Evolutionary conservation across 805 yeast species (phyloP).

Genomic region (Ogataea pini): DNA sequence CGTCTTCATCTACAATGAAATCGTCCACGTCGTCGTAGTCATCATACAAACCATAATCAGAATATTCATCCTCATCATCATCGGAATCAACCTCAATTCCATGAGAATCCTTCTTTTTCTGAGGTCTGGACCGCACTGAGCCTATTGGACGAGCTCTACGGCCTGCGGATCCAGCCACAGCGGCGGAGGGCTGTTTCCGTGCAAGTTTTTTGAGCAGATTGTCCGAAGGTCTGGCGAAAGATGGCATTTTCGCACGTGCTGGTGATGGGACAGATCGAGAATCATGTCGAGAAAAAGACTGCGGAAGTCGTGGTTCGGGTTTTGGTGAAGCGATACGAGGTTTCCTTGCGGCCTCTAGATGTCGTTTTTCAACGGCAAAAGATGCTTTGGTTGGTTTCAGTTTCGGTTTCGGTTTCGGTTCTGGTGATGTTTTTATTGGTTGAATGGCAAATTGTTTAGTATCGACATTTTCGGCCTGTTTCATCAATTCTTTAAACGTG

Average conservation of each 20-base stretch:
- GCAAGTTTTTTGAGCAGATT: conserved; percentile 49
- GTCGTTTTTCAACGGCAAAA: neutral
- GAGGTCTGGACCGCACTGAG: neutral
- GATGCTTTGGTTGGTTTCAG: neutral
- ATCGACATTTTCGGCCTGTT: conserved; percentile 63
- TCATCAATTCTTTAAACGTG: conserved; percentile 68
- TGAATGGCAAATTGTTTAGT: conserved; percentile 42
- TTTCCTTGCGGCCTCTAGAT: neutral
- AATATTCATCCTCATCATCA: conserved; percentile 33
- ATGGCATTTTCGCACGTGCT: conserved; percentile 2
- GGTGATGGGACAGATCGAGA: conserved; percentile 1
- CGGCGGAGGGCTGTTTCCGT: conserved; percentile 26
- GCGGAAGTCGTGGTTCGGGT: neutral
- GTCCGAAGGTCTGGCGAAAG: conserved; percentile 58
- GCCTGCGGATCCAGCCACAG: neutral
- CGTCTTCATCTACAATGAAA: conserved; percentile 62
- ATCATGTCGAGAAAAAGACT: no score
- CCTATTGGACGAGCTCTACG: conserved; percentile 1
- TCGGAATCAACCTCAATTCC: conserved; percentile 33
- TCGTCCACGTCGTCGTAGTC: conserved; percentile 56
- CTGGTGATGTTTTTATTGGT: conserved; percentile 20
- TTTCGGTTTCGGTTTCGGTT: conserved; percentile 8
- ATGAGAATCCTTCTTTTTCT: conserved; percentile 23
- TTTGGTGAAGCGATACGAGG: neutral
- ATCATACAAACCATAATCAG: conserved; percentile 43